Base-by-base conservation (phyloP, 768 basidiomycete genomes). In the Macrolepiota fuliginosa region DNA sequence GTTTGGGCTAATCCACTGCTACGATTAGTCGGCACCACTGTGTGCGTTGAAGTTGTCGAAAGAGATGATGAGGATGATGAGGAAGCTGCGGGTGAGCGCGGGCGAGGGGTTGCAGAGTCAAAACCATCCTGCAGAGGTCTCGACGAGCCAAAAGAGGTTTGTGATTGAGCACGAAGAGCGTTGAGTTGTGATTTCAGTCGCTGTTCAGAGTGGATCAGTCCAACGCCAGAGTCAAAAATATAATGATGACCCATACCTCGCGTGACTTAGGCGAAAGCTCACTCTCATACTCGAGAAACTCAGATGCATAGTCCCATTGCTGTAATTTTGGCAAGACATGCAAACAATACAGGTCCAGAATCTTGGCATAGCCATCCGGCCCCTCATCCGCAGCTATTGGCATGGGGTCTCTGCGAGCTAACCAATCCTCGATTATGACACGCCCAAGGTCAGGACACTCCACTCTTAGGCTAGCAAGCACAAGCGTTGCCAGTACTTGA, bases 261-360 rank as follows among this genome's bases (percentile, higher is more conserved):
- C 84, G 79, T 54, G 71, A 76, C 19, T 77, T 73, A 1, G 70
- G 65, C 17, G 80, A 66, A 27, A 94, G 76, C 67, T 93, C 90
- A 25, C 76, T 76, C 69, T 94, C 92, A 65, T 89, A 90, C 42
- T 82, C 77, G 61, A 94, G 69, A 69, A 92, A 93, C 64, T 91
- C 90, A 55, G 76, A 79, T 15, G 88, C 90, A 67, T 92, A 91
- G 19, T 87, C 86, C 92, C 92, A 94, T 67, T 91, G 87, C 52
- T 83, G 84, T 27, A 94, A 70, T 51, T 83, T 83, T 0, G 92
- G 89, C 37, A 94, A 73, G 37, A 94, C 74, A 61, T 88, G 85
- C 15, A 92, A 75, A 66, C 85, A 87, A 72, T 94, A 94, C 11
- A 91, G 71, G 65, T 92, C 91, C 50, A 94, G 69, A 9, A 92